Base-by-base conservation (phyloP, 164 flowering plant species). In the Dillenia turbinata region DNA sequence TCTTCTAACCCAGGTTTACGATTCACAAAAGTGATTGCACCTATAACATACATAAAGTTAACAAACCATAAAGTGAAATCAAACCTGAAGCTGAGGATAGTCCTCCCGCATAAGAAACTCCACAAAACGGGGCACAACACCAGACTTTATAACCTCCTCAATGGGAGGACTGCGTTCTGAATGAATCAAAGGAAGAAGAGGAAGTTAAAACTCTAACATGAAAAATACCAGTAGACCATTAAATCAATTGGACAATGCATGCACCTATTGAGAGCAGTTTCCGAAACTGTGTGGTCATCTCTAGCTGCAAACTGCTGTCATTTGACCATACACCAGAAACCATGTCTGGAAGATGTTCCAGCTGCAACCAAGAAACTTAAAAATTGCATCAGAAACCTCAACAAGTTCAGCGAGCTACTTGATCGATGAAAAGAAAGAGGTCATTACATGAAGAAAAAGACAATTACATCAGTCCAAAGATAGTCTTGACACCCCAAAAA, bases 101-200 rank as follows among this genome's bases (percentile, higher is more conserved):
- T 82, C 86, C 61, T 79, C 86, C 68, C 86, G 71, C 52, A 63
- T 33, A 26, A 82, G 81, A 66, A 82, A 82, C 72, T 79, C 78
- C 44, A 82, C 81, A 72, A 82, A 73, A 1, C 83, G 81, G 3
- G 86, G 83, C 44, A 79, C 78, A 63, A 77, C 83, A 9, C 86
- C 86, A 24, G 81, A 52, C 60, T 73, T 80, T 46, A 82, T 79
- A 52, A 82, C 81, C 64, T 79, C 83, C 49, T 82, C 83, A 66
- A 82, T 82, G 2, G 83, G 83, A 45, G 86, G 86, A 59, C 40
- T 33, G 40, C 40, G 40, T 4, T 33, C 40, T 33, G 40, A 33
- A 33, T 33, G 40, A 33, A 33, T 33, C 40, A 33, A 33, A 4
- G 7, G 40, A 33, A 33, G 40, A 33, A 33, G 6, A 33, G 40